Percentiles rank a stretch among this genome's conserved stretches.
phyloP scores from a whole-genome alignment of 345 rosid genomes.

The Excoecaria agallocha region DNA sequence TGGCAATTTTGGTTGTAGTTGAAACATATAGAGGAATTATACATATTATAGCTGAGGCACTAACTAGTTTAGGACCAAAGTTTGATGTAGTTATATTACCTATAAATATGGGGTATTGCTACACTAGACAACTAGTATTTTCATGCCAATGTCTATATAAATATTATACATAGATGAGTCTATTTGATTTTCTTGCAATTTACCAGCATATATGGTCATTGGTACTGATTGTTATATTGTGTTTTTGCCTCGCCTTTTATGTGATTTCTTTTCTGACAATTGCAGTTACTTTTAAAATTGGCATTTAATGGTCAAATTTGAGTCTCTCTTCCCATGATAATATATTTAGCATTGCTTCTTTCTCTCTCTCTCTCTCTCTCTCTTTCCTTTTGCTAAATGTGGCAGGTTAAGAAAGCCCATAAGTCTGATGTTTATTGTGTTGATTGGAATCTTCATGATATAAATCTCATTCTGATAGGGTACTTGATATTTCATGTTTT shows the following conservation, averaged over 20 bases:
- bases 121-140: neutral
- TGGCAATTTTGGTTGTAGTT: neutral
- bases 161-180: neutral
- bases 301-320: neutral
- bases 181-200: neutral
- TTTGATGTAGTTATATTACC: neutral
- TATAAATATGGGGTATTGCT: neutral
- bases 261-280: neutral
- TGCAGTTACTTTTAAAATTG: neutral
- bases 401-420: slow-evolving; percentile 68
- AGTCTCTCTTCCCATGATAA: neutral
- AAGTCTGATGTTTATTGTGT: slow-evolving; percentile 65
- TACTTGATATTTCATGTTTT: slow-evolving; percentile 16
- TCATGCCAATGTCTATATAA: neutral
- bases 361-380: too few species aligned
- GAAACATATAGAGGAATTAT: neutral
- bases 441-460: slow-evolving; percentile 71
- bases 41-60: neutral
- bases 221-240: neutral
- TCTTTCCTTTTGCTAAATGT: neutral
- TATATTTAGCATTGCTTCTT: neutral
- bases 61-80: neutral
- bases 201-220: neutral
- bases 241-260: neutral
- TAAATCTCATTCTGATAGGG: slow-evolving; percentile 64